Conservation (phyloP, 1,139 yeast genomes). For the Debaryomycetaceae sp. region DNA sequence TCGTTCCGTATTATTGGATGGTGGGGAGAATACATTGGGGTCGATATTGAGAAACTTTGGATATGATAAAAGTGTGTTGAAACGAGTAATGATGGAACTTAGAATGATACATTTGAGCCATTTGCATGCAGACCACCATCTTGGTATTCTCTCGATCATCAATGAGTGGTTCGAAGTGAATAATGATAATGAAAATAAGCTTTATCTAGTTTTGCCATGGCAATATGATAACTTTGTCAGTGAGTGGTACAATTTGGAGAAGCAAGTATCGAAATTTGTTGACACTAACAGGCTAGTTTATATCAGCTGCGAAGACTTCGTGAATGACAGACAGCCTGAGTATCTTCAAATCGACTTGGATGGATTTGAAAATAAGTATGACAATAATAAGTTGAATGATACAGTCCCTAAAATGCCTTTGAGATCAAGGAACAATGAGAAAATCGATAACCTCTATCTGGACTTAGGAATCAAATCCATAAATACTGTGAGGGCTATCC, state of each 20-base stretch:
- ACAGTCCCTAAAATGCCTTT: constrained; percentile 19
- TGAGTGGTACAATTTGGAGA: constrained; percentile 69
- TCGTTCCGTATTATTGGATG: constrained; percentile 66
- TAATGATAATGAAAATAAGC: constrained; percentile 26
- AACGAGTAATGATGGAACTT: constrained; percentile 49
- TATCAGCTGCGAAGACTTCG: constrained; percentile 67
- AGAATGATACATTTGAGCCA: constrained; percentile 75
- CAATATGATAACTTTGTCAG: constrained; percentile 62
- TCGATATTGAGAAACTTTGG: constrained; percentile 64
- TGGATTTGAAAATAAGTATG: constrained; percentile 31
- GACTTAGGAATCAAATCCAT: constrained; percentile 33
- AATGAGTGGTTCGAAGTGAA: constrained; percentile 58
- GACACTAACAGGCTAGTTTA: constrained; percentile 47
- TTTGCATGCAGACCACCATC: constrained; percentile 95
- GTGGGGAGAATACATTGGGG: constrained; percentile 91
- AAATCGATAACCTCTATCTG: constrained; percentile 19
- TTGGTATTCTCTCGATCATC: constrained; percentile 73
- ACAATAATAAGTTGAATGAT: constrained; percentile 15
- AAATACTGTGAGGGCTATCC: constrained; percentile 71
- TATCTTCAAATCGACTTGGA: constrained; percentile 26
- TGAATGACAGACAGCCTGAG: constrained; percentile 24
- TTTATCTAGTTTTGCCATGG: constrained; percentile 73
- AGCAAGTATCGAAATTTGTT: constrained; percentile 20
- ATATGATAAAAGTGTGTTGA: constrained; percentile 30
- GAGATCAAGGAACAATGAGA: constrained; percentile 12